Evolutionary conservation across 129 eudicot genomes (phyloP).

Genomic region (Silybum marianum): DNA sequence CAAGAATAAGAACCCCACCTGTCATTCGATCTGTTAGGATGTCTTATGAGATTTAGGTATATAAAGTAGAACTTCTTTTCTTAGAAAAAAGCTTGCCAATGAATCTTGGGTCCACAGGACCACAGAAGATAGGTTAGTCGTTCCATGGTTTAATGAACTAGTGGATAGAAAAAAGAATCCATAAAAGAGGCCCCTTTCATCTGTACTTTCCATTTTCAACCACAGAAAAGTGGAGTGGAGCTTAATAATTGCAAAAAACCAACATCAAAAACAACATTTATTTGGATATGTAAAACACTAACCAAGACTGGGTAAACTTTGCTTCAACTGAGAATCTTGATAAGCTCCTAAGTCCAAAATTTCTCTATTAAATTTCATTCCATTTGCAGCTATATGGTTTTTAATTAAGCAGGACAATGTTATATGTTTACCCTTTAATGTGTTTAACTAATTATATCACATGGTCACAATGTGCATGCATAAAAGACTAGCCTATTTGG

Average conservation of each 20-base stretch:
- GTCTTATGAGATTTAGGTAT: slow-evolving; percentile 3
- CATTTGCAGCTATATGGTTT: background rate
- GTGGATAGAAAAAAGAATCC: background rate
- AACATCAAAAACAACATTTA: background rate
- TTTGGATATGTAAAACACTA: background rate
- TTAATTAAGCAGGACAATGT: background rate
- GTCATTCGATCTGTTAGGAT: background rate
- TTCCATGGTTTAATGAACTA: background rate
- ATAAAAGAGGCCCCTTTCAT: background rate
- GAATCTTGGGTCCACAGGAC: slow-evolving; percentile 12
- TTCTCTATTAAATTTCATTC: background rate
- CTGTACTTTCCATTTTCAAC: slow-evolving; percentile 10
- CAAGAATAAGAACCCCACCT: background rate
- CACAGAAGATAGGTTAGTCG: slow-evolving; percentile 1
- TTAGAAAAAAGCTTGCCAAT: background rate
- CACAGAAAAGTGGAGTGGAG: background rate
- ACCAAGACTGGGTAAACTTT: background rate
- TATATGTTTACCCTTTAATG: background rate
- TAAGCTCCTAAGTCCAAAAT: background rate
- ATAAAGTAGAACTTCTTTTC: background rate
- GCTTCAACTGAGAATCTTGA: background rate
- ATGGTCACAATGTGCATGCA: background rate
- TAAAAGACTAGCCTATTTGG: background rate
- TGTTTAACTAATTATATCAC: background rate
- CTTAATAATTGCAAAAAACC: background rate